Evolutionary conservation across 164 flowering plant genomes (phyloP).

Genomic region (Macadamia tetraphylla): DNA sequence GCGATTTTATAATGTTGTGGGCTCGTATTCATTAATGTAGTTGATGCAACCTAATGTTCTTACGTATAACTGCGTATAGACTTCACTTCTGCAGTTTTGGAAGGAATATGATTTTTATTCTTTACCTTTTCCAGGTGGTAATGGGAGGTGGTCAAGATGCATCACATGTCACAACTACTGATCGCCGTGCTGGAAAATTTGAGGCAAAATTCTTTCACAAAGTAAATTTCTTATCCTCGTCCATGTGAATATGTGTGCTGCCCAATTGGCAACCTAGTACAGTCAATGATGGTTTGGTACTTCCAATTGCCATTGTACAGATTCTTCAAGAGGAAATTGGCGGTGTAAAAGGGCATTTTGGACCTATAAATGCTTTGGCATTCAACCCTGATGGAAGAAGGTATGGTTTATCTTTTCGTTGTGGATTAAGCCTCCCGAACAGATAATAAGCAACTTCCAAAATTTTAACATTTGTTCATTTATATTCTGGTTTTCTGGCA

Average conservation of each 20-base stretch:
- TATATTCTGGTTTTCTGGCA: neutral
- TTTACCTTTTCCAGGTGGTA: constrained; percentile 49
- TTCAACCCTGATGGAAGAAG: constrained; percentile 95
- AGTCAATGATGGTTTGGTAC: neutral
- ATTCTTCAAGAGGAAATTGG: constrained; percentile 88
- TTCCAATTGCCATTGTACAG: constrained; percentile 25
- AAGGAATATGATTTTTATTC: too few relatives aligned
- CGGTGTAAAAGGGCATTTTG: constrained; percentile 94
- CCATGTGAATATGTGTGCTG: neutral
- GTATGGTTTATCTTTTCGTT: constrained; percentile 23
- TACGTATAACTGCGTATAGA: too few relatives aligned
- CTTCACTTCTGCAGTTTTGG: too few relatives aligned
- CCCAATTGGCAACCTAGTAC: neutral
- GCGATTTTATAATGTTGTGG: too few relatives aligned
- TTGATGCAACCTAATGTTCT: too few relatives aligned
- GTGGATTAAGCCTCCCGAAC: neutral
- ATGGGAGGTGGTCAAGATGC: constrained; percentile 99
- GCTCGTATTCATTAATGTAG: too few relatives aligned
- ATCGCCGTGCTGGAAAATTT: constrained; percentile 96
- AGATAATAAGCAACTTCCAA: too few relatives aligned
- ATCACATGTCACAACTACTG: constrained; percentile 80
- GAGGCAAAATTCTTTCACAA: constrained; percentile 92
- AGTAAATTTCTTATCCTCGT: constrained; percentile 26
- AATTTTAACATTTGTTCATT: too few relatives aligned
- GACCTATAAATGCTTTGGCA: constrained; percentile 91